Evolutionary conservation across 805 yeast species (phyloP).

Genomic region (Kuraishia floccosa): DNA sequence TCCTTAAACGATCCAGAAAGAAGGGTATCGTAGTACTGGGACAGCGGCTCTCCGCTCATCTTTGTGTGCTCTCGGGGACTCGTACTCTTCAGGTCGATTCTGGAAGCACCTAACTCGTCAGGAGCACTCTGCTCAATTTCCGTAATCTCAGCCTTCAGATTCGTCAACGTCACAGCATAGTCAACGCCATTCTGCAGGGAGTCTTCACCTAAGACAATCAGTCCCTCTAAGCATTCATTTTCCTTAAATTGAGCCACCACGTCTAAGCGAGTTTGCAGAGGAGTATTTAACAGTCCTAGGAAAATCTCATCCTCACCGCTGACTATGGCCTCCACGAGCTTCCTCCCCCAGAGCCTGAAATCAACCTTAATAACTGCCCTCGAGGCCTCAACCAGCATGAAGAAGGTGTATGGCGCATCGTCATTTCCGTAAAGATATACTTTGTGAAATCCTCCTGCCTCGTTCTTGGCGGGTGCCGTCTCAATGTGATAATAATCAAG

Average conservation of each 20-base stretch:
- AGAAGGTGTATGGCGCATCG: background rate
- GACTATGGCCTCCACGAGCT: constrained; percentile 7
- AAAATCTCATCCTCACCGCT: constrained; percentile 10
- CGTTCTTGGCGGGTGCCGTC: too few species aligned
- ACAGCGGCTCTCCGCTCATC: too few species aligned
- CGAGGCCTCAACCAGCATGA: constrained; percentile 7
- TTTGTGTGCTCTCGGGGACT: too few species aligned
- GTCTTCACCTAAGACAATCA: background rate
- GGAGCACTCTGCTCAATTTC: too few species aligned
- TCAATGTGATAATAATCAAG: too few species aligned
- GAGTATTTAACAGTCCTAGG: constrained; percentile 4
- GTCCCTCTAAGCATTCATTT: background rate
- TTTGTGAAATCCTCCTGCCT: too few species aligned
- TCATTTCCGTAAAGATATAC: too few species aligned
- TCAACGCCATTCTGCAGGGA: too few species aligned
- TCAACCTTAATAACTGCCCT: constrained; percentile 14
- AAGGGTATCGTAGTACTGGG: background rate
- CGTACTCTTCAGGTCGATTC: too few species aligned
- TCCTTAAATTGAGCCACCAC: background rate
- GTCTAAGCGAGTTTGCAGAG: constrained; percentile 10
- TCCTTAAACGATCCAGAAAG: background rate
- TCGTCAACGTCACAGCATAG: too few species aligned
- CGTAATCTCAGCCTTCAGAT: too few species aligned
- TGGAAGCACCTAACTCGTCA: too few species aligned
- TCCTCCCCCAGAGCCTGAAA: constrained; percentile 14